phyloP scores from a whole-genome alignment of 2,329 filamentous ascomycete species.

The Epichloe typhina region DNA sequence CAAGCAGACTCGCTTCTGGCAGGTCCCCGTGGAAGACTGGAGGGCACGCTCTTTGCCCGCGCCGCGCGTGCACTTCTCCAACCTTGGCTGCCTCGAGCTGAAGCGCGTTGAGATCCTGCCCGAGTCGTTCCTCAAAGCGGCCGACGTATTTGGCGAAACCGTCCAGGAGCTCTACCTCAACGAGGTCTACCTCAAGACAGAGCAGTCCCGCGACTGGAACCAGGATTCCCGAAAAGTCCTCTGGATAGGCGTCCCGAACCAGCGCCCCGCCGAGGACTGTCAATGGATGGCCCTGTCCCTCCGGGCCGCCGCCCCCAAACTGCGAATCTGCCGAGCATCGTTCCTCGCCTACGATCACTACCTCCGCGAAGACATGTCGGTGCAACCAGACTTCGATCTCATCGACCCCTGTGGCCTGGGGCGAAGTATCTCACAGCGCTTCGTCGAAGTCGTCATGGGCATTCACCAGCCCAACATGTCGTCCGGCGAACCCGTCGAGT shows the following conservation, averaged over 20 bases:
- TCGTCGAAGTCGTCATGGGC: slow-evolving; percentile 31
- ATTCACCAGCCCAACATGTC: slow-evolving; percentile 23
- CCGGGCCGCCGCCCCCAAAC: slow-evolving; percentile 20
- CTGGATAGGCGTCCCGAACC: slow-evolving; percentile 33
- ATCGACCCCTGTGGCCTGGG: slow-evolving; percentile 27
- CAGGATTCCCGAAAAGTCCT: slow-evolving; percentile 22
- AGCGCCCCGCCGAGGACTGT: slow-evolving; percentile 22
- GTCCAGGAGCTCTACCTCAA: slow-evolving; percentile 33
- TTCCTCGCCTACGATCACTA: slow-evolving; percentile 31
- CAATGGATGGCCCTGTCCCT: slow-evolving; percentile 30
- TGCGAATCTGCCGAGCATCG: slow-evolving; percentile 30
- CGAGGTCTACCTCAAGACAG: slow-evolving; percentile 30
- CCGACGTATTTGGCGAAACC: slow-evolving; percentile 22
- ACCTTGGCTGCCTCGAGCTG: slow-evolving; percentile 30
- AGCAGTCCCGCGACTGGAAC: slow-evolving; percentile 22
- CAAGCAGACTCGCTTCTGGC: slow-evolving; percentile 24
- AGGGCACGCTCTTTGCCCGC: slow-evolving; percentile 24
- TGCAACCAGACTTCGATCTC: slow-evolving; percentile 23
- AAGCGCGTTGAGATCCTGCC: slow-evolving; percentile 27
- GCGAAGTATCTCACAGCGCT: slow-evolving; percentile 30
- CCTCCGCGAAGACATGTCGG: slow-evolving; percentile 18
- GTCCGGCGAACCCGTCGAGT: slow-evolving; percentile 21
- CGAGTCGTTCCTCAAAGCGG: slow-evolving; percentile 20
- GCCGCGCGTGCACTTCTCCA: slow-evolving; percentile 21
- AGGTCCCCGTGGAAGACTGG: slow-evolving; percentile 27